Evolutionary conservation across 805 yeast species (phyloP).

Genomic region (Scheffersomyces coipomensis): DNA sequence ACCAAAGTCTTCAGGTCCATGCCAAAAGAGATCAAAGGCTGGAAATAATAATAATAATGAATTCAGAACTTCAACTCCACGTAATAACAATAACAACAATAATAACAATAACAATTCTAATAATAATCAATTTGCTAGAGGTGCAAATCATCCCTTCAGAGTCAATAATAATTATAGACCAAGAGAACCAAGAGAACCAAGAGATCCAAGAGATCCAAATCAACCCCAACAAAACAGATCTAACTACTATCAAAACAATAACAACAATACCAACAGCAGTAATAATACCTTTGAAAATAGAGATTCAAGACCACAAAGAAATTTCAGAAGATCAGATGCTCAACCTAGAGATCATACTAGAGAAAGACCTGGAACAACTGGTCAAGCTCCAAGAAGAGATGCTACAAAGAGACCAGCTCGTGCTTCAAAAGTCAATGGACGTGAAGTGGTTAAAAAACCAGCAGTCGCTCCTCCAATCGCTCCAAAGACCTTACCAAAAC

Average conservation of each 20-base stretch:
- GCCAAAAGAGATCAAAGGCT: not conserved
- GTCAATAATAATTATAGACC: not conserved
- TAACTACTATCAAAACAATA: not conserved
- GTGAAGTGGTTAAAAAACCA: not conserved
- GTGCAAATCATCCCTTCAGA: not conserved
- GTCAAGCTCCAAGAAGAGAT: not conserved
- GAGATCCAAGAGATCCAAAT: conserved; percentile 2
- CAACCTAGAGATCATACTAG: not conserved
- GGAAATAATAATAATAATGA: not conserved
- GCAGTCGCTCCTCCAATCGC: conserved; percentile 5
- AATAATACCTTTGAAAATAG: too few relatives aligned
- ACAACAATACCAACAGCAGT: too few relatives aligned
- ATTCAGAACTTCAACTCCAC: not conserved
- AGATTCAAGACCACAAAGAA: not conserved
- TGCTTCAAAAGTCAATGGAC: too few relatives aligned
- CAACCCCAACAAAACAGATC: not conserved
- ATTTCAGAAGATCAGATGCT: not conserved
- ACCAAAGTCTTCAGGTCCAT: too few relatives aligned
- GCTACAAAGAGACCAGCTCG: not conserved
- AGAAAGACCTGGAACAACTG: not conserved
- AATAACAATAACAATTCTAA: conserved; percentile 5
- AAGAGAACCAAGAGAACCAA: conserved; percentile 3
- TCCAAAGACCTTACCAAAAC: conserved; percentile 2
- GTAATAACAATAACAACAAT: not conserved
- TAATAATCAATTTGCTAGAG: not conserved